Evolutionary conservation across 1,284 basidiomycete genomes (phyloP), one percentile per base, ranked within the genome.

Genomic region (Abortiporus biennis): DNA sequence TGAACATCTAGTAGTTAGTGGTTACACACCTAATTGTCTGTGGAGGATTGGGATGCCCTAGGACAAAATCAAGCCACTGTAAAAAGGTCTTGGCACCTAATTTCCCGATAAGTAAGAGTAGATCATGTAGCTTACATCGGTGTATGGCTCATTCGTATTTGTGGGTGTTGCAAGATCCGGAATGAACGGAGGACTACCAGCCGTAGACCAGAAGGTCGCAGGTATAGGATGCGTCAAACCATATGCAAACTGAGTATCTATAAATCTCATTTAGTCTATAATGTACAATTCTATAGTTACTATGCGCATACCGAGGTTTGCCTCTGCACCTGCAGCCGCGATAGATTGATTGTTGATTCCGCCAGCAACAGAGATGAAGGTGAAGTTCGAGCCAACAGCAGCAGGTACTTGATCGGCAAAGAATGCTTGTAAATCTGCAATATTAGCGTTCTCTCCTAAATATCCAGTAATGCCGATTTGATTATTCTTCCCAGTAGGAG

Each of bases 121-220:
- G 20, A 22, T 35, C 16, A 12, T 11, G 13, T 37, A 2, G 52
- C 67, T 25, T 36, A 76, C 74, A 12, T 70, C 59, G n/a, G 54
- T 44, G 48, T 84, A 85, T 12, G 82, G 81, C 54, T 88, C 85
- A 45, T 85, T 85, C 1, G 69, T 69, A 49, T 84, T 60, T 0
- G 51, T 64, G 2, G 65, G 50, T 1, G 55, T 57, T 0, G 34
- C 29, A 0, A 43, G 33, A 47, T 82, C 79, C 2, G 78, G 69
- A n/a, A 57, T 65, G 61, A 74, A 83, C 5, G 81, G 79, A 3
- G 80, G 77, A 2, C 58, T 59, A 16, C 76, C 80, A 32, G 61
- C 75, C n/a, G 79, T 84, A 6, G 80, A 75, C 56, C 62, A 85
- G 55, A 78, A 81, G 8, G 67, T 77, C 5, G 62, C 70, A 43